A percentile compares a stretch with the other conserved stretches of the same genome.
These are phyloP conservation scores for Candida caryicola DNA, from an alignment of 805 yeast genomes.

Conservation along the genomic window DNA sequence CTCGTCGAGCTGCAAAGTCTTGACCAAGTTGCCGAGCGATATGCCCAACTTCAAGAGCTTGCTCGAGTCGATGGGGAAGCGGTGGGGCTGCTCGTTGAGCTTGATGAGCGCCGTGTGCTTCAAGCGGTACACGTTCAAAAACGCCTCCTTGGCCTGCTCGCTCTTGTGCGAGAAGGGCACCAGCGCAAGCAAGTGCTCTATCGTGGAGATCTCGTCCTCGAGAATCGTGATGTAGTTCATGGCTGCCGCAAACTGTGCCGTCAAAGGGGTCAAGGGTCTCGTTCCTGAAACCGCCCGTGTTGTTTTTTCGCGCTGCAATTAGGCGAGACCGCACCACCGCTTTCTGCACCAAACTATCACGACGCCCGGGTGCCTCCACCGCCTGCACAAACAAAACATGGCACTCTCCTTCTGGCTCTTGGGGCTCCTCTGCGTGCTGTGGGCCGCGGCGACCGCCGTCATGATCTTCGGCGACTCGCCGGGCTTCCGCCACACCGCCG, in stretches of 20 bases:
- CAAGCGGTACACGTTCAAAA: conserved; percentile 33
- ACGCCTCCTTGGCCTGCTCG: conserved; percentile 16
- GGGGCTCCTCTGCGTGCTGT: conserved; percentile 3
- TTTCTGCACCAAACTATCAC: too few species aligned
- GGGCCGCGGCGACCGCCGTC: conserved; percentile 20
- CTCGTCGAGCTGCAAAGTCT: conserved; percentile 35
- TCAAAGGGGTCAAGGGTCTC: too few species aligned
- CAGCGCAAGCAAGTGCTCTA: conserved; percentile 27
- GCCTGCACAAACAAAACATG: neutral
- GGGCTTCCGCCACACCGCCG: conserved; percentile 29
- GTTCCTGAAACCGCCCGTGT: too few species aligned
- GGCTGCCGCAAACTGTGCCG: too few species aligned
- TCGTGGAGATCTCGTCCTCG: conserved; percentile 24
- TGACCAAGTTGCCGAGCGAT: conserved; percentile 40
- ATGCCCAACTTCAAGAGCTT: conserved; percentile 41
- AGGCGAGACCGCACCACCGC: too few species aligned
- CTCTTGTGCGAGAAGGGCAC: conserved; percentile 32
- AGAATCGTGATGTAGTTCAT: conserved; percentile 14
- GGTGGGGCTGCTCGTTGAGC: conserved; percentile 21
- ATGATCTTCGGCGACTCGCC: conserved; percentile 52
- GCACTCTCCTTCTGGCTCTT: neutral
- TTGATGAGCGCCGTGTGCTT: conserved; percentile 18
- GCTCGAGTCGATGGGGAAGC: conserved; percentile 34
- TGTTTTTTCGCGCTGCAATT: too few species aligned
- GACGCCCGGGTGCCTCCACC: too few species aligned